phyloP scores from a whole-genome alignment of 257 asterid genomes.

The Penstemon davidsonii region DNA sequence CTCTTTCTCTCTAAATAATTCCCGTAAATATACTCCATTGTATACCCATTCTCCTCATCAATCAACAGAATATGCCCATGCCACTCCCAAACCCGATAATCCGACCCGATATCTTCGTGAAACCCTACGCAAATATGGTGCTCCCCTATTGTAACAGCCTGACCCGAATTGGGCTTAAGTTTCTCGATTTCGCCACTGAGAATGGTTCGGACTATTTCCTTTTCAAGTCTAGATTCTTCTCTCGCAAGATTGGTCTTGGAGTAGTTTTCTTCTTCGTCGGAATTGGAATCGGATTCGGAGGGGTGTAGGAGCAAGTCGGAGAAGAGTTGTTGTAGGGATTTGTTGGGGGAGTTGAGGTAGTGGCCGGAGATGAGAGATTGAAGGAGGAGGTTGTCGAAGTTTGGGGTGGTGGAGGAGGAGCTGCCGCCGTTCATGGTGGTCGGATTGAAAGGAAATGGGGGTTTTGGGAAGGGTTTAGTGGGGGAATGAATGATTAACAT shows the following conservation, averaged over 20 bases:
- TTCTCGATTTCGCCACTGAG: conserved; percentile 56
- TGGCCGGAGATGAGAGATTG: conserved; percentile 77
- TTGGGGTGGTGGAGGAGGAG: conserved; percentile 54
- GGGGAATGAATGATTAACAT: neutral
- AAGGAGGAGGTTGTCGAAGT: conserved; percentile 80
- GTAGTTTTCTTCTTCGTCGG: conserved; percentile 42
- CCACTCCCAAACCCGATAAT: conserved; percentile 98
- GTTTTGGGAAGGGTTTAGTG: conserved; percentile 38
- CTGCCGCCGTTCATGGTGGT: conserved; percentile 32
- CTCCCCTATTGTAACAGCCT: conserved; percentile 76
- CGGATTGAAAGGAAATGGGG: conserved; percentile 17
- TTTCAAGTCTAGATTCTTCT: conserved; percentile 85
- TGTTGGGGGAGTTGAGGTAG: conserved; percentile 52
- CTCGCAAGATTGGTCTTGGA: conserved; percentile 68
- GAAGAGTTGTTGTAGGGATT: conserved; percentile 69
- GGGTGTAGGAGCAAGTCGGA: conserved; percentile 53
- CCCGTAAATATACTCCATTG: conserved; percentile 90
- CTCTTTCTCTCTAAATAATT: conserved; percentile 75
- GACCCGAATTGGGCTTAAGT: conserved; percentile 91
- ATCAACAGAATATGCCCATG: conserved; percentile 92
- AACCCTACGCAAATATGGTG: conserved; percentile 93
- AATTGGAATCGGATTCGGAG: conserved; percentile 46
- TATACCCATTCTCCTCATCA: conserved; percentile 88
- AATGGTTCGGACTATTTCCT: conserved; percentile 69
- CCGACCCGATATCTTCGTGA: conserved; percentile 74